Percentiles rank a stretch among this genome's conserved stretches.
phyloP scores from a whole-genome alignment of 306 rosid genomes.

The Luffa aegyptiaca region DNA sequence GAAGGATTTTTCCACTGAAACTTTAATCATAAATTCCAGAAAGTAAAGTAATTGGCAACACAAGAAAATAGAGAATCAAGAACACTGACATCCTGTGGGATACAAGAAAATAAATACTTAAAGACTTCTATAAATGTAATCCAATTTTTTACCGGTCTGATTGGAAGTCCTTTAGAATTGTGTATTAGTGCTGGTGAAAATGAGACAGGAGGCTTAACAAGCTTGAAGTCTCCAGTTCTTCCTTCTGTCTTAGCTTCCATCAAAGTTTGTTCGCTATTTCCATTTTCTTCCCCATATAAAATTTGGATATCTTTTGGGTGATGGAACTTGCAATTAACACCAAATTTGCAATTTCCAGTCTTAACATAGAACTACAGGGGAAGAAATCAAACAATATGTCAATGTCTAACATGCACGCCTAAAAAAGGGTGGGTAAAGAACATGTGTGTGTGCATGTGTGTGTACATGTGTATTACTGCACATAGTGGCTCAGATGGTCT shows the following conservation, averaged over 20 bases:
- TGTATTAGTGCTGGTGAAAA: constrained; percentile 42
- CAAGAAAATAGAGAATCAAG: neutral
- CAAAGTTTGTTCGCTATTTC: constrained; percentile 28
- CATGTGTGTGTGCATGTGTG: constrained; percentile 6
- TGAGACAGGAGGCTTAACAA: constrained; percentile 26
- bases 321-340: constrained; percentile 76
- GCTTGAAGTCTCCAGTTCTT: constrained; percentile 28
- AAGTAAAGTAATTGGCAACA: neutral
- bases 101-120: neutral
- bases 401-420: neutral
- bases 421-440: neutral
- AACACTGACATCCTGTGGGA: neutral
- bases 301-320: constrained; percentile 80
- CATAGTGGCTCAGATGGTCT: constrained; percentile 82
- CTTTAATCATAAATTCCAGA: neutral
- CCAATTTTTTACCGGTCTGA: constrained; percentile 56
- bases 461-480: constrained; percentile 50
- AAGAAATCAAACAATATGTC: neutral
- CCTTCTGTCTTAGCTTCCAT: constrained; percentile 25
- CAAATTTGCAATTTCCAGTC: constrained; percentile 82
- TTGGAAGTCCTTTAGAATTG: constrained; percentile 91
- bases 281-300: constrained; percentile 42
- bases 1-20: neutral
- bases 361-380: constrained; percentile 78
- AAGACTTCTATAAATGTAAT: neutral